Conservation (phyloP, 768 basidiomycete genomes). For the Boletellus sp. region DNA sequence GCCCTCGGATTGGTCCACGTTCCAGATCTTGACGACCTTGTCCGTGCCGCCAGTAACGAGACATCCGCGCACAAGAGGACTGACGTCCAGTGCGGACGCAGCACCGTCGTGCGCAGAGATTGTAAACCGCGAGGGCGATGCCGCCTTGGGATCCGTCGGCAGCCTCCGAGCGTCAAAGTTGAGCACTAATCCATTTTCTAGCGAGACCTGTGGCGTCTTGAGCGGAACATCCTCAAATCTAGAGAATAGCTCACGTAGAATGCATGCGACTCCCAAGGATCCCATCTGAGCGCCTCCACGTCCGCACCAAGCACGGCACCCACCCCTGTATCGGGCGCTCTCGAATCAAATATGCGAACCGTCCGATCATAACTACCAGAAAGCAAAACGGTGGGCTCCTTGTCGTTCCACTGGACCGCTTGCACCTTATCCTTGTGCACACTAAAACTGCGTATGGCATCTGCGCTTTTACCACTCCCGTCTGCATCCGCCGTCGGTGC, state of each 20-base stretch:
- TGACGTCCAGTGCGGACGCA: slow-evolving; percentile 84
- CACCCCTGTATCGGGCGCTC: slow-evolving; percentile 77
- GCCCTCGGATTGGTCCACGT: slow-evolving; percentile 62
- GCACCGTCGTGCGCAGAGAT: slow-evolving; percentile 92
- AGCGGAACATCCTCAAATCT: neutral
- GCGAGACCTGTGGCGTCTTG: slow-evolving; percentile 62
- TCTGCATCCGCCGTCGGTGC: slow-evolving; percentile 51
- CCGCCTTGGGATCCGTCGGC: slow-evolving; percentile 58
- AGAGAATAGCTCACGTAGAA: slow-evolving; percentile 69
- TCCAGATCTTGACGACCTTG: slow-evolving; percentile 96
- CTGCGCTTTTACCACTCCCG: slow-evolving; percentile 35
- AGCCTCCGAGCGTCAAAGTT: slow-evolving; percentile 89
- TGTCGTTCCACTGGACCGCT: slow-evolving; percentile 91
- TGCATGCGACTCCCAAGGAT: slow-evolving; percentile 84
- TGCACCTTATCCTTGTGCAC: slow-evolving; percentile 94
- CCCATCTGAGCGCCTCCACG: slow-evolving; percentile 93
- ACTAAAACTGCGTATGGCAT: slow-evolving; percentile 80
- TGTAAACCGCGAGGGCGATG: slow-evolving; percentile 78
- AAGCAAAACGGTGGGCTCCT: slow-evolving; percentile 83
- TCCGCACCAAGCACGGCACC: slow-evolving; percentile 87
- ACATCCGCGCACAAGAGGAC: slow-evolving; percentile 85
- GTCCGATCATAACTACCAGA: slow-evolving; percentile 95
- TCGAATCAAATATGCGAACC: slow-evolving; percentile 90
- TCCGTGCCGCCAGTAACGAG: slow-evolving; percentile 93
- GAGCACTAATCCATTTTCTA: slow-evolving; percentile 92